Base-by-base conservation (phyloP, 108 stramenopile species). In the Conticribra guillardii region DNA sequence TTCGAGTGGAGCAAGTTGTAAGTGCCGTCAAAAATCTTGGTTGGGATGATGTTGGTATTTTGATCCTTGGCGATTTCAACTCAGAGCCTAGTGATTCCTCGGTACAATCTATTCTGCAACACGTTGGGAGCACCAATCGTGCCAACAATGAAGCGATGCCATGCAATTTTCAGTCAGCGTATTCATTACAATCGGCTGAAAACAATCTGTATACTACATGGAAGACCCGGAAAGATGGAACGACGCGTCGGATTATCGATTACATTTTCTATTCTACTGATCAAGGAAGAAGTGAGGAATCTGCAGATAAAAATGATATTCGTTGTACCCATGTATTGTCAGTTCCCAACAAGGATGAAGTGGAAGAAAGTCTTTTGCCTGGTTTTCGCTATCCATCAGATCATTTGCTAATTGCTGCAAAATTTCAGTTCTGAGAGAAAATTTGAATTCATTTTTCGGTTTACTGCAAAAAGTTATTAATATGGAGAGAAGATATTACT, bases 61-160 rank as follows among this genome's bases (percentile, higher is more conserved):
- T 85, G 0, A 48, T 85, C 14, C n/a, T 79, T n/a, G 84, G 84
- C 24, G 84, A 85, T 68, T 85, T 85, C 57, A 85, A 85, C 54
- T 55, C 84, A 2, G 84, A 85, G 53, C 74, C 74, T 2, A 22
- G 16, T 26, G 48, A 69, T 26, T 44, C 15, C 31, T 47, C 70
- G 11, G 59, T 60, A 17, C 18, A 22, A 41, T 34, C 24, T 27
- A 33, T 54, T 4, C 41, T 61, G 19, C 8, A 41, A 22, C 33
- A 51, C 41, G 11, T 27, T n/a, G 34, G 26, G 7, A 56, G 55
- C 15, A n/a, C 1, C 21, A 26, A 2, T 24, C 11, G 46, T 53
- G 56, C 7, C 1, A 31, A 18, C n/a, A 16, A 26, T 3, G 5
- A 19, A 33, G 4, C 16, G 33, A 14, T 11, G 11, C 37, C 33